Percentiles rank a stretch among this genome's conserved stretches.
Evolutionary conservation across 192 early-diverging fungal genomes (phyloP).

Genomic region (Oehlia diaphana): DNA sequence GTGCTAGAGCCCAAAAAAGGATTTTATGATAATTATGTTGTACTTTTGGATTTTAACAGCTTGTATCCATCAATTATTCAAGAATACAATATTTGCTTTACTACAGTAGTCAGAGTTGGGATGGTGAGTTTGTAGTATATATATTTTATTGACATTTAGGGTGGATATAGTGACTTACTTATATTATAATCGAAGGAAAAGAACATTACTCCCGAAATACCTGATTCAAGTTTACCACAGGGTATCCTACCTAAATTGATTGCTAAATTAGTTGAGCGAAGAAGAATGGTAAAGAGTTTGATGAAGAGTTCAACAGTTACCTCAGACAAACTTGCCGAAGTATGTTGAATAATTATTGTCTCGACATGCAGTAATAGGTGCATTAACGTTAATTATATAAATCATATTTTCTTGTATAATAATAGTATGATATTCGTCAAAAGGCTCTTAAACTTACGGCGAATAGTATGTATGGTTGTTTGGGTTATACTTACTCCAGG

Average conservation of each 20-base stretch:
- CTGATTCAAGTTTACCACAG: slow-evolving; percentile 59
- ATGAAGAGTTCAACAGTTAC: slow-evolving; percentile 75
- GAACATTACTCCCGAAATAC: slow-evolving; percentile 73
- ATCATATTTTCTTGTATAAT: not conserved
- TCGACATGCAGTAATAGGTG: not conserved
- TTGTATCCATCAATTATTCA: slow-evolving; percentile 99
- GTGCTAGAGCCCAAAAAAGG: slow-evolving; percentile 98
- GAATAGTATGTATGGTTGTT: slow-evolving; percentile 99
- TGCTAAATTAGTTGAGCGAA: slow-evolving; percentile 84
- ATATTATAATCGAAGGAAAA: slow-evolving; percentile 31
- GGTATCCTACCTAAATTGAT: slow-evolving; percentile 90
- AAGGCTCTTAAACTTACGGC: slow-evolving; percentile 95
- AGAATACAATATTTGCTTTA: slow-evolving; percentile 99
- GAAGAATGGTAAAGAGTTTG: slow-evolving; percentile 84
- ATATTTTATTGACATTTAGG: not conserved
- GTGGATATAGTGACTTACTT: not conserved
- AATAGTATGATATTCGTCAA: slow-evolving; percentile 89
- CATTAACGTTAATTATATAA: not conserved
- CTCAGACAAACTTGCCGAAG: slow-evolving; percentile 51
- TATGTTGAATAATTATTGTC: slow-evolving; percentile 17
- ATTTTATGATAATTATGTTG: slow-evolving; percentile 92
- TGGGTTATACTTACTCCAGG: slow-evolving; percentile 88
- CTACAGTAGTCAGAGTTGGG: slow-evolving; percentile 71
- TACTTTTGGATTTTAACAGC: slow-evolving; percentile 98
- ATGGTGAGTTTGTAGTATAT: slow-evolving; percentile 26